Base-by-base conservation (phyloP, 116 monocot species). In the Dioscorea cayenensis region DNA sequence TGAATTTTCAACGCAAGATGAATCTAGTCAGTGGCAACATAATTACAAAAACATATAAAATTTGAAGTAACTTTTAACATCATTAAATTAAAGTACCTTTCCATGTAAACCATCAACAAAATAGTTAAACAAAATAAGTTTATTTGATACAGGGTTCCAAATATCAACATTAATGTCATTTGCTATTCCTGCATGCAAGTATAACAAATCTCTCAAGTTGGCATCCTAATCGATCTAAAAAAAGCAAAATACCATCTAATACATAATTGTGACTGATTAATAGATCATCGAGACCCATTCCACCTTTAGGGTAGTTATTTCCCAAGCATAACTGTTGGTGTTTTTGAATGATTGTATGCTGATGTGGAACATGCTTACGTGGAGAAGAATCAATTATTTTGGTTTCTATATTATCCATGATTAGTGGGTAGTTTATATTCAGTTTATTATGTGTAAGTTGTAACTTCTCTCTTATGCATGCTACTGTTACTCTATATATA, bases 281-380 rank as follows among this genome's bases (percentile, higher is more conserved):
- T 37, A 95, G 83, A 25, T 80, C 92, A 83, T 92, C 52, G 27
- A 95, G 87, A 36, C 95, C 95, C 65, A 87, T 74, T 13, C 95
- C 95, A 55, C 95, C 95, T 82, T 95, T 92, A 77, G 29, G 66
- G 72, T 95, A 61, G 92, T 95, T 66, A 95, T 89, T 72, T 95
- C 95, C 92, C 92, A 87, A 66, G 95, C 75, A 69, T 95, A 95
- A 68, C 95, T n/a, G n/a, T n/a, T n/a, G n/a, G n/a, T n/a, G n/a
- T n/a, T n/a, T n/a, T n/a, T n/a, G n/a, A n/a, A n/a, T n/a, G n/a
- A n/a, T n/a, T n/a, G n/a, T n/a, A n/a, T n/a, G n/a, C n/a, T n/a
- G n/a, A n/a, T n/a, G n/a, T n/a, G n/a, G n/a, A n/a, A n/a, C n/a
- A n/a, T n/a, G n/a, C n/a, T n/a, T n/a, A n/a, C n/a, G n/a, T n/a